These are phyloP conservation scores for Sporisorium scitamineum DNA, from an alignment of 1,284 basidiomycete species.

Conservation along the genomic window DNA sequence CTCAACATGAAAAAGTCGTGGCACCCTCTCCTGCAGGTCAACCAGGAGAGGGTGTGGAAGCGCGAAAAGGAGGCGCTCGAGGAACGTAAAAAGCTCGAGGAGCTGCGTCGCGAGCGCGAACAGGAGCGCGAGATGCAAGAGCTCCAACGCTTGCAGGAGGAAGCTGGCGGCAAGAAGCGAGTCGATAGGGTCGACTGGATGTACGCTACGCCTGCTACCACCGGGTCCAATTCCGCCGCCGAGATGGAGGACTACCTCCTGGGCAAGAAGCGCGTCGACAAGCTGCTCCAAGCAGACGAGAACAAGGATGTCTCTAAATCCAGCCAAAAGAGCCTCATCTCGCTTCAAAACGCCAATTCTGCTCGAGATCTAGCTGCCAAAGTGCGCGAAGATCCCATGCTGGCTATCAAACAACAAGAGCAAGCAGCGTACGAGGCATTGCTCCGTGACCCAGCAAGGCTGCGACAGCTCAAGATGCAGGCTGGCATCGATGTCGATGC, in stretches of 20 bases:
- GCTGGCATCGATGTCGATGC: constrained; percentile 77
- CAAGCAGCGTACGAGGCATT: constrained; percentile 90
- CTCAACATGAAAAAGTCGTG: constrained; percentile 91
- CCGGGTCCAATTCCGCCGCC: constrained; percentile 77
- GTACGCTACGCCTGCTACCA: constrained; percentile 93
- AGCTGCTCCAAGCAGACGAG: constrained; percentile 85
- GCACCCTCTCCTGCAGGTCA: constrained; percentile 97
- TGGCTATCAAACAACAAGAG: constrained; percentile 97
- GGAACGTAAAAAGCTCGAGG: constrained; percentile 97
- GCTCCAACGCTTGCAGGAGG: constrained; percentile 81
- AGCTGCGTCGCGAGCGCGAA: constrained; percentile 95
- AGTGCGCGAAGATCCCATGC: constrained; percentile 92
- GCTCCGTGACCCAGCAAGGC: constrained; percentile 88
- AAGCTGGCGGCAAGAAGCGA: constrained; percentile 92
- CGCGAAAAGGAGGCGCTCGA: constrained; percentile 96
- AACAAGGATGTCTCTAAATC: constrained; percentile 74
- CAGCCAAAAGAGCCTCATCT: constrained; percentile 39
- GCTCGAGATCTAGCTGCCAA: constrained; percentile 88
- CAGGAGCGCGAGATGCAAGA: constrained; percentile 97
- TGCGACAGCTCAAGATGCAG: constrained; percentile 72
- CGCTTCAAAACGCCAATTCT: constrained; percentile 77
- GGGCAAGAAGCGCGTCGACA: constrained; percentile 98
- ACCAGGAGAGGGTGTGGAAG: constrained; percentile 99
- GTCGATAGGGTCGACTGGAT: constrained; percentile 98
- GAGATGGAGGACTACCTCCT: constrained; percentile 96